phyloP scores from a whole-genome alignment of 345 rosid genomes.

The Ailanthus altissimus region DNA sequence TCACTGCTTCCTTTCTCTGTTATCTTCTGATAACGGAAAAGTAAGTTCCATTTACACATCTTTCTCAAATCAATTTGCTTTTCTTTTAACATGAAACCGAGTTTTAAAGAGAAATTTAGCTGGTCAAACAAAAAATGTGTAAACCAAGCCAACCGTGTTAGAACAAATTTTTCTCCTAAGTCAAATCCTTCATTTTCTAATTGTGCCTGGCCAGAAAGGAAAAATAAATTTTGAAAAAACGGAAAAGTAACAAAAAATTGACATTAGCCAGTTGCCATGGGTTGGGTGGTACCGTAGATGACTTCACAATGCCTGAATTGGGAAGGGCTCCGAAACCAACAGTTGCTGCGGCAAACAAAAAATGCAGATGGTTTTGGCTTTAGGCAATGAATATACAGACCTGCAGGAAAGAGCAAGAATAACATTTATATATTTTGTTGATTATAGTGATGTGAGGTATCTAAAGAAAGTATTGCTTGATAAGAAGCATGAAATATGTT shows the following conservation, averaged over 20 bases:
- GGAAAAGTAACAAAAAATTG: not conserved
- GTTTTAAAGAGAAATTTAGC: not conserved
- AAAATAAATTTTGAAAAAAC: not conserved
- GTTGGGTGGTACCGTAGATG: too few species aligned
- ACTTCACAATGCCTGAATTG: too few species aligned
- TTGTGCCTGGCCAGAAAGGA: not conserved
- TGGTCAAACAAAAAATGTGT: not conserved
- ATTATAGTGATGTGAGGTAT: not conserved
- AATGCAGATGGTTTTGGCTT: not conserved
- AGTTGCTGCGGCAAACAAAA: not conserved
- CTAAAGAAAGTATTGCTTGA: not conserved
- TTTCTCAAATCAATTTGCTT: not conserved
- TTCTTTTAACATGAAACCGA: not conserved
- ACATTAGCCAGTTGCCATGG: not conserved
- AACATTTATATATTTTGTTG: not conserved
- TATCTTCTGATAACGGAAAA: too few species aligned
- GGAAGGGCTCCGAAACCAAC: not conserved
- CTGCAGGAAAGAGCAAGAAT: conserved; percentile 10
- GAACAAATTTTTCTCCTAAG: not conserved
- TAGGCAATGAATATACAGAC: not conserved
- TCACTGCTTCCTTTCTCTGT: too few species aligned
- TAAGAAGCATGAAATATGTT: not conserved
- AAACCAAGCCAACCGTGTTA: not conserved
- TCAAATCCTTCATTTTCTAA: not conserved
- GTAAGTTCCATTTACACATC: not conserved